phyloP scores from a whole-genome alignment of 352 stramenopile genomes.

The Globisporangium orthogonon region DNA sequence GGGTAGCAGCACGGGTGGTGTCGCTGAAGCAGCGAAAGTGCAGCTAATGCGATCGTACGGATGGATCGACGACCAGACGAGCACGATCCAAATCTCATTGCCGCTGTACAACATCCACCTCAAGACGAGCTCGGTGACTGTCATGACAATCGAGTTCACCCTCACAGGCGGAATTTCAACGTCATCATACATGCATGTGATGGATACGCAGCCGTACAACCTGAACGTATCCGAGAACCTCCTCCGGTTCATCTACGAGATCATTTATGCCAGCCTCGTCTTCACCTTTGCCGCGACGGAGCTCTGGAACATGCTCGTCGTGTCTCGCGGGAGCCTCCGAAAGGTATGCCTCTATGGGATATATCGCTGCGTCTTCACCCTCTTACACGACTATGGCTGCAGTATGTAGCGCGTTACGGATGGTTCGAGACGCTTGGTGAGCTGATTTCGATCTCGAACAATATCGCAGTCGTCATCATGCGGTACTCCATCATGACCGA shows the following conservation, averaged over 20 bases:
- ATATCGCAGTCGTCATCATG: constrained; percentile 36
- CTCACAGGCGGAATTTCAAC: constrained; percentile 44
- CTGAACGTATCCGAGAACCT: constrained; percentile 41
- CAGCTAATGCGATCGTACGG: constrained; percentile 35
- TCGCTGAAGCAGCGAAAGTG: constrained; percentile 17
- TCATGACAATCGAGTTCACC: constrained; percentile 47
- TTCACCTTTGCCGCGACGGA: constrained; percentile 34
- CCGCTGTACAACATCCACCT: constrained; percentile 57
- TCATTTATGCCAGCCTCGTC: constrained; percentile 34
- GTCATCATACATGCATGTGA: constrained; percentile 32
- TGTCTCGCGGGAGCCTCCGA: constrained; percentile 31
- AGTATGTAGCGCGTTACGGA: constrained; percentile 55
- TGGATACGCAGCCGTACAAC: constrained; percentile 61
- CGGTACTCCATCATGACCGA: constrained; percentile 37
- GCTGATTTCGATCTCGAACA: constrained; percentile 49
- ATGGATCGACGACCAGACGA: constrained; percentile 58
- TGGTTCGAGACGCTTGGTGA: constrained; percentile 55
- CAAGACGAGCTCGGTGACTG: constrained; percentile 33
- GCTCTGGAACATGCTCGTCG: constrained; percentile 49
- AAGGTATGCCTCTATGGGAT: constrained; percentile 4
- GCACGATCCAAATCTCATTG: constrained; percentile 38
- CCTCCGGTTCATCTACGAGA: constrained; percentile 33
- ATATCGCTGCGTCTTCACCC: neutral
- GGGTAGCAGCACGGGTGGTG: constrained; percentile 31
- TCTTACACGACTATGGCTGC: neutral